These are phyloP conservation scores for Inga laurina DNA, from an alignment of 306 rosid genomes.

Conservation along the genomic window DNA sequence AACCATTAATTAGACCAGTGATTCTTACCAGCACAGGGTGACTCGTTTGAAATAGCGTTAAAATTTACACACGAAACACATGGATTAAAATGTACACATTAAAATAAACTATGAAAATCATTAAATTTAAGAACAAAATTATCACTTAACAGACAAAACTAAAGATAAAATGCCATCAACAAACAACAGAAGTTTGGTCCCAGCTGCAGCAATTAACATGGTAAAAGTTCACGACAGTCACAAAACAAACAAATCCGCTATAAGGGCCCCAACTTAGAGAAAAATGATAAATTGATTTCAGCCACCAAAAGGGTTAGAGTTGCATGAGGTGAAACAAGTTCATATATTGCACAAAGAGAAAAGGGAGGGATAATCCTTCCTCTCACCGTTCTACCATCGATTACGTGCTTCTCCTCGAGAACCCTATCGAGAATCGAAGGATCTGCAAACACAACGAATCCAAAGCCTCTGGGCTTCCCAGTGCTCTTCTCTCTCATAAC, in stretches of 20 bases:
- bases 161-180: neutral
- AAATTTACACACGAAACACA: neutral
- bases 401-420: slow-evolving; percentile 64
- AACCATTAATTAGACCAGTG: neutral
- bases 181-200: slow-evolving; percentile 12
- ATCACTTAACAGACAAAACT: neutral
- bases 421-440: slow-evolving; percentile 74
- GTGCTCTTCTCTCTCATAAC: slow-evolving; percentile 71
- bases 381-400: slow-evolving; percentile 74
- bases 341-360: neutral
- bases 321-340: neutral
- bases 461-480: slow-evolving; percentile 74
- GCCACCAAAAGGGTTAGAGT: neutral
- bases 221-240: neutral
- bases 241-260: neutral
- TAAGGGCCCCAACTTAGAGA: neutral
- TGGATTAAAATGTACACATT: slow-evolving; percentile 8
- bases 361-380: neutral
- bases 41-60: neutral
- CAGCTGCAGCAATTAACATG: slow-evolving; percentile 1
- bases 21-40: neutral
- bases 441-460: slow-evolving; percentile 69
- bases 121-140: neutral
- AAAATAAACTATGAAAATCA: slow-evolving; percentile 11
- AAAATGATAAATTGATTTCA: neutral